A percentile compares a stretch with the other conserved stretches of the same genome.
Conservation (phyloP, 2,329 filamentous ascomycete genomes). For the Aspergillus novoparasiticus region DNA sequence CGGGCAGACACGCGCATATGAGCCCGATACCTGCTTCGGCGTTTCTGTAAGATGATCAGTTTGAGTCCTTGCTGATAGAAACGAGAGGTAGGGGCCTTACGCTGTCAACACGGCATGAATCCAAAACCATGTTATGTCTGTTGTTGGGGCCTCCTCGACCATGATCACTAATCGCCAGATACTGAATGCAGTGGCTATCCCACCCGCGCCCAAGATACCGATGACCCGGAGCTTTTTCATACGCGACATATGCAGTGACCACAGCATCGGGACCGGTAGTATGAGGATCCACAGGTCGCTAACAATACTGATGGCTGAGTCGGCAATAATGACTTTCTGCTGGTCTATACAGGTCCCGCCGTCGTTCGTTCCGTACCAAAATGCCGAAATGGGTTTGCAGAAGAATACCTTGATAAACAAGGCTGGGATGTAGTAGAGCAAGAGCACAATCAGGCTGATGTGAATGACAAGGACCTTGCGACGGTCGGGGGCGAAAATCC, state of each 20-base stretch:
- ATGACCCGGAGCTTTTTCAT: constrained; percentile 29
- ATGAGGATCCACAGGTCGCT: constrained; percentile 31
- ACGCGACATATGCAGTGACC: constrained; percentile 26
- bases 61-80: not conserved
- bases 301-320: constrained; percentile 36
- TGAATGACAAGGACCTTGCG: constrained; percentile 26
- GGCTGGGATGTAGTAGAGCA: constrained; percentile 30
- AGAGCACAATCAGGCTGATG: constrained; percentile 21
- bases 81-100: constrained; percentile 16
- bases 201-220: constrained; percentile 30
- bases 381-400: constrained; percentile 29
- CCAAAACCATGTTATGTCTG: constrained; percentile 29
- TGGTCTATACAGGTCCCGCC: constrained; percentile 30
- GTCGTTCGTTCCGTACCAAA: constrained; percentile 20
- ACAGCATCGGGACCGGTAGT: constrained; percentile 29
- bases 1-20: constrained; percentile 29
- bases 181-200: constrained; percentile 29
- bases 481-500: constrained; percentile 28
- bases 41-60: constrained; percentile 15
- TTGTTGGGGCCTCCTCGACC: constrained; percentile 21
- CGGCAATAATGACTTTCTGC: constrained; percentile 28
- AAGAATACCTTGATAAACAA: constrained; percentile 30
- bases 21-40: constrained; percentile 27
- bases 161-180: constrained; percentile 30
- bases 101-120: constrained; percentile 27